Percentiles rank a stretch among this genome's conserved stretches.
Conservation (phyloP, 1,284 basidiomycete genomes). For the Sanghuangporus baumii region DNA sequence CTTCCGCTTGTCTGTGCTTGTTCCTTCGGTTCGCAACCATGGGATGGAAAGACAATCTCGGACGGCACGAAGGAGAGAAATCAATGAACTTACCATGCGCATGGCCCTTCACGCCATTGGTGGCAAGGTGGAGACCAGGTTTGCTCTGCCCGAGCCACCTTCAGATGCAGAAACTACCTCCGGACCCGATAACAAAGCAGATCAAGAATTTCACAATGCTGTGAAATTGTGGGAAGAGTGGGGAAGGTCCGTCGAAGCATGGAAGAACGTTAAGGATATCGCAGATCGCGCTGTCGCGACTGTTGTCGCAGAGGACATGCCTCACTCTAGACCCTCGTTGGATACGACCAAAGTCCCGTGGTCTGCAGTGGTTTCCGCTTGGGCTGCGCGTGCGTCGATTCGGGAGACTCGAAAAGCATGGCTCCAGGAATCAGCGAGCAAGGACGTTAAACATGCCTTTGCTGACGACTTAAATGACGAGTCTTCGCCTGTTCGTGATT, state of each 20-base stretch:
- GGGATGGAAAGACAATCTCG: slow-evolving; percentile 53
- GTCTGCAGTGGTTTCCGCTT: slow-evolving; percentile 56
- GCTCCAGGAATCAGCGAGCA: slow-evolving; percentile 49
- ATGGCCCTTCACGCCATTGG: slow-evolving; percentile 76
- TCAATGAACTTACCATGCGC: slow-evolving; percentile 74
- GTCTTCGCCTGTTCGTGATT: slow-evolving; percentile 38
- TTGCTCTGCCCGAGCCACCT: not conserved
- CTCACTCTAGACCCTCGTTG: slow-evolving; percentile 34
- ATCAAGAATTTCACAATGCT: slow-evolving; percentile 20
- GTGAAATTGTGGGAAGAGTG: slow-evolving; percentile 65
- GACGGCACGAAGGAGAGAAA: slow-evolving; percentile 57
- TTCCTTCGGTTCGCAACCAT: slow-evolving; percentile 58
- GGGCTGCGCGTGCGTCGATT: slow-evolving; percentile 48
- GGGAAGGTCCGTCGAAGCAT: slow-evolving; percentile 60
- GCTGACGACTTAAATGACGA: slow-evolving; percentile 33
- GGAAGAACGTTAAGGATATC: slow-evolving; percentile 63
- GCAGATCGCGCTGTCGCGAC: slow-evolving; percentile 69
- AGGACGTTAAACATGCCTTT: slow-evolving; percentile 32
- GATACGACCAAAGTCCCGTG: slow-evolving; percentile 58
- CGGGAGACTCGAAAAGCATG: slow-evolving; percentile 51
- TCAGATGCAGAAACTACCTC: not conserved
- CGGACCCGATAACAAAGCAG: slow-evolving; percentile 21
- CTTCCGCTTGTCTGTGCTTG: slow-evolving; percentile 67
- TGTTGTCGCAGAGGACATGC: slow-evolving; percentile 39
- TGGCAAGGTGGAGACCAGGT: slow-evolving; percentile 44